Base-by-base conservation (phyloP, 257 asterid genomes). In the Solanum chiquidenum region DNA sequence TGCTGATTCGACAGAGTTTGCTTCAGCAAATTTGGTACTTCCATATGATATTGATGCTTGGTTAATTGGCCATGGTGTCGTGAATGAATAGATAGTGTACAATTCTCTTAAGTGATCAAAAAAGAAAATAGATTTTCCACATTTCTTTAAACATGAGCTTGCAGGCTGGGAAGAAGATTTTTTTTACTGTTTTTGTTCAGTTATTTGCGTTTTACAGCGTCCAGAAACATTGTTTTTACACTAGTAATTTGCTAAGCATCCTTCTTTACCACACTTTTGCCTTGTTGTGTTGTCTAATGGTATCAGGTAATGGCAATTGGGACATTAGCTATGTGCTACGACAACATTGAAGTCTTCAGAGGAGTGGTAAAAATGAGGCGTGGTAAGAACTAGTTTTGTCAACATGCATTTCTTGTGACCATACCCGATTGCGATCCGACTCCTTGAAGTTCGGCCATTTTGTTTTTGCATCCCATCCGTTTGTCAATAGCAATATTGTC, bases 301-400 rank as follows among this genome's bases (percentile, higher is more conserved):
- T 85, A 34, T 90, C 93, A 97, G 99, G 90, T 96, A 90, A 97
- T 97, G 99, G 99, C 99, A 46, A 96, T 97, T 83, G 99, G 99
- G 88, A 97, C 99, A 29, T 89, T 97, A 88, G 97, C 98, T 88
- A 86, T 96, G 91, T 97, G 99, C 92, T 97, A 96, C 91, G 92
- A 96, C 98, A 97, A 97, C 91, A 90, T 94, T 90, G 92, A 94
- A 92, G 96, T 97, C 87, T 97, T 96, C 92, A 91, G 95, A 91
- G 98, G 98, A 72, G 99, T 95, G 66, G 99, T 97, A 83, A 95
- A 97, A 93, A 91, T 97, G 99, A 93, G 99, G 87, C 98, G 99
- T 38, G 99, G 99, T 97, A 92, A 91, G 99, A 88, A 86, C 44
- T 79, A 46, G 46, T 69, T 74, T 37, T 82, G 68, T 68, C 85